Percentiles rank a stretch among this genome's conserved stretches.
Conservation (phyloP, 805 yeast species). For the Sugiyamaella chiloensis region DNA sequence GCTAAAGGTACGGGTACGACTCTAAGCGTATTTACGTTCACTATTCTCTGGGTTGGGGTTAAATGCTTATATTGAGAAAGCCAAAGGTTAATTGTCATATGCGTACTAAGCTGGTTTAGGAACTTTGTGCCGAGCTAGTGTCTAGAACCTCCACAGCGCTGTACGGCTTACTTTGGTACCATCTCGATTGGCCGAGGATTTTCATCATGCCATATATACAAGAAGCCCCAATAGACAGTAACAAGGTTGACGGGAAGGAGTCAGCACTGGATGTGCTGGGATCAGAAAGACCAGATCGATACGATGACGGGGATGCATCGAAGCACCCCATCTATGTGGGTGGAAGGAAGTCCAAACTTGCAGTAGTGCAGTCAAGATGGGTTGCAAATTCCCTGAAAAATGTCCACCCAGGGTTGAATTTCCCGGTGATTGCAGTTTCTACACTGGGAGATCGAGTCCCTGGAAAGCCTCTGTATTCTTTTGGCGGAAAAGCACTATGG, state of each 20-base stretch:
- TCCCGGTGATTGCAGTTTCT: conserved; percentile 73
- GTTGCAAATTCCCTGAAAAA: conserved; percentile 60
- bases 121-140: too few species aligned
- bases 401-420: conserved; percentile 60
- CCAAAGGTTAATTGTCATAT: too few species aligned
- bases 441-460: conserved; percentile 91
- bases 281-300: conserved; percentile 8
- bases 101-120: too few species aligned
- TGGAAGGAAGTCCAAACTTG: conserved; percentile 83
- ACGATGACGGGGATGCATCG: conserved; percentile 17
- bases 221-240: neutral
- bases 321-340: conserved; percentile 51
- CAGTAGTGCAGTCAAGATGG: conserved; percentile 79
- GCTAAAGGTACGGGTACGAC: too few species aligned
- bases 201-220: conserved; percentile 3
- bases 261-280: conserved; percentile 1
- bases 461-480: conserved; percentile 81
- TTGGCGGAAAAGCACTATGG: conserved; percentile 97
- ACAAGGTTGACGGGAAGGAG: too few species aligned
- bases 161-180: too few species aligned
- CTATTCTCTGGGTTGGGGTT: too few species aligned
- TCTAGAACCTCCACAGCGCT: too few species aligned
- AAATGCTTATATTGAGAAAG: too few species aligned
- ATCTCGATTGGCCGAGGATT: too few species aligned
- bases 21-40: too few species aligned